phyloP scores from a whole-genome alignment of 2,329 filamentous ascomycete species.

The Lecanicillium sp. region DNA sequence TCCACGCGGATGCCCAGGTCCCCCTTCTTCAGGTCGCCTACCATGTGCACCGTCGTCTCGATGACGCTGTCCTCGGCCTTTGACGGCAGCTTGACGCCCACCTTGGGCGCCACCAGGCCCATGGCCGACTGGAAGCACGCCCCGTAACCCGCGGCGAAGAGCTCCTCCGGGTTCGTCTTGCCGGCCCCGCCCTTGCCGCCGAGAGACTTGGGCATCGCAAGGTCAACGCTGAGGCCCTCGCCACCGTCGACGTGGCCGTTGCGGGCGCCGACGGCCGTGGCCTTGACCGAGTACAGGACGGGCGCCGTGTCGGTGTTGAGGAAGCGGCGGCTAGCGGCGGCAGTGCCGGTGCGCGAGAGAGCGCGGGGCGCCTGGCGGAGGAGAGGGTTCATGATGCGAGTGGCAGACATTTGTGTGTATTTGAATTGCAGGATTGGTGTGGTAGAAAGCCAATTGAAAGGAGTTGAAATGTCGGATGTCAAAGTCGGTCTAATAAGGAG shows the following conservation, averaged over 20 bases:
- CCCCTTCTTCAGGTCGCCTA: constrained; percentile 37
- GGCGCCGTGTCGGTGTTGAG: constrained; percentile 35
- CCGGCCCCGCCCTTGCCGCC: constrained; percentile 32
- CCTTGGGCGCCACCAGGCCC: constrained; percentile 33
- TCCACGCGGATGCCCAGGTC: constrained; percentile 39
- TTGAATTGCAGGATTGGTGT: no score
- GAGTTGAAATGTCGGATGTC: no score
- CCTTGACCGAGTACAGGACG: constrained; percentile 31
- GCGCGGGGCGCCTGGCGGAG: background rate
- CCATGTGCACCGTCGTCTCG: constrained; percentile 36
- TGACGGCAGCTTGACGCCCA: constrained; percentile 36
- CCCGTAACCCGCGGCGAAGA: constrained; percentile 42
- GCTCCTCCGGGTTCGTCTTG: constrained; percentile 42
- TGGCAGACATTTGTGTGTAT: constrained; percentile 6
- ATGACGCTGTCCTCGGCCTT: constrained; percentile 32
- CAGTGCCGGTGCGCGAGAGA: background rate
- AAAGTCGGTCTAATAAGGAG: no score
- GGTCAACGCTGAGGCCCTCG: constrained; percentile 26
- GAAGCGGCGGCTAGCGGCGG: constrained; percentile 18
- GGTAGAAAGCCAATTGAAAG: no score
- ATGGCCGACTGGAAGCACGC: constrained; percentile 42
- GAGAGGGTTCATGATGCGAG: constrained; percentile 3
- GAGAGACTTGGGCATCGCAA: constrained; percentile 38
- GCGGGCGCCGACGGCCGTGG: constrained; percentile 33
- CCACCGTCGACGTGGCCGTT: constrained; percentile 22